Conservation (phyloP, 495 filamentous ascomycete genomes). For the Immersiella caudata region DNA sequence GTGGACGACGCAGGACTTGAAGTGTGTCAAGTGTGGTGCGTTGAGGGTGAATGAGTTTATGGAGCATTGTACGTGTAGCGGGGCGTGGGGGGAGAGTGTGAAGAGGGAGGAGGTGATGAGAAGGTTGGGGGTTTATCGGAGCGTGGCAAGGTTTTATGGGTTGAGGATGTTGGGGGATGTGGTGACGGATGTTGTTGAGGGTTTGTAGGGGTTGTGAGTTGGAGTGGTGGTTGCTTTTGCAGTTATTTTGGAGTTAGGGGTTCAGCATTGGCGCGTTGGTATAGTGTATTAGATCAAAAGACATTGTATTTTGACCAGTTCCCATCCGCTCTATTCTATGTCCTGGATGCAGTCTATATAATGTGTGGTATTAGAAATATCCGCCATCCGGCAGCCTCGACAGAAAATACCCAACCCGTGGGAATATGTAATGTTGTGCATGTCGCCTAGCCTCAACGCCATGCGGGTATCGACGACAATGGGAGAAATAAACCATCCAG, state of each 20-base stretch:
- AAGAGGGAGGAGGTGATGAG: constrained; percentile 68
- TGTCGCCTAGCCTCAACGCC: background rate
- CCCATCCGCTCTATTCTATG: background rate
- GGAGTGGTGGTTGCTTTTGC: background rate
- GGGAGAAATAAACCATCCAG: background rate
- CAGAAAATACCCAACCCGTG: background rate
- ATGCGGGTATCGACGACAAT: background rate
- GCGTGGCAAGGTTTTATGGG: constrained; percentile 75
- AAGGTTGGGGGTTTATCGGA: constrained; percentile 67
- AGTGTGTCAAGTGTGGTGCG: constrained; percentile 69
- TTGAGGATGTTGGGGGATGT: constrained; percentile 79
- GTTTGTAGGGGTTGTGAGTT: constrained; percentile 42
- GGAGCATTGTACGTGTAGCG: constrained; percentile 94
- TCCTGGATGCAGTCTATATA: background rate
- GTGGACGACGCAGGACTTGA: constrained; percentile 90
- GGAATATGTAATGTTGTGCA: background rate
- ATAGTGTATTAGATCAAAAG: background rate
- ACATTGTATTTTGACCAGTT: background rate
- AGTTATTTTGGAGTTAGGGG: background rate
- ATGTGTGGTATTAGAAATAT: background rate
- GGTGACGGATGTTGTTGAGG: constrained; percentile 60
- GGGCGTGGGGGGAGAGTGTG: constrained; percentile 74
- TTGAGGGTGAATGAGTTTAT: constrained; percentile 87
- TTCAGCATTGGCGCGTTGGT: background rate
- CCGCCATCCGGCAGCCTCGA: background rate